phyloP scores from a whole-genome alignment of 2,329 filamentous ascomycete genomes.

The Colletotrichum higginsianum region DNA sequence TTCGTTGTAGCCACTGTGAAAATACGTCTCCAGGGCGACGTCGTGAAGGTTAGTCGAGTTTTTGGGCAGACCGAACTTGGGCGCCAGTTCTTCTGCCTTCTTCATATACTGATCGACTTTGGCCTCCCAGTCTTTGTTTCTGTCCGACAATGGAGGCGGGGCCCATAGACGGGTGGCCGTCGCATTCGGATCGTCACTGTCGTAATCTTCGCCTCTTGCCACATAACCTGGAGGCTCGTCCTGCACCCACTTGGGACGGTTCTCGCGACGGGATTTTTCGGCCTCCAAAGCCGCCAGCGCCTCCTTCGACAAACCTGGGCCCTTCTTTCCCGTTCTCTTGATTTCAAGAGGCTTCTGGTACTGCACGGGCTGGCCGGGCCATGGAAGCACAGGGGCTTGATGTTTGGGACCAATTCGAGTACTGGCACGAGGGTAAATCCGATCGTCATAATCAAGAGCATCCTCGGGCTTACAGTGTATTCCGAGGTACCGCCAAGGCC shows the following conservation, averaged over 20 bases:
- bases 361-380: slow-evolving; percentile 90
- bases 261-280: slow-evolving; percentile 84
- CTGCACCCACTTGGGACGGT: slow-evolving; percentile 92
- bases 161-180: slow-evolving; percentile 86
- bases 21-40: slow-evolving; percentile 83
- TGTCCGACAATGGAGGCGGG: slow-evolving; percentile 72
- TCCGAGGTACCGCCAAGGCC: slow-evolving; percentile 96
- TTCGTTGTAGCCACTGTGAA: slow-evolving; percentile 78
- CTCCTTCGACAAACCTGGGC: slow-evolving; percentile 84
- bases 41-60: slow-evolving; percentile 90
- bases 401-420: slow-evolving; percentile 92
- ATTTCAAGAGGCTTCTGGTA: slow-evolving; percentile 90
- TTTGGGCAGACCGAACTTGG: slow-evolving; percentile 78
- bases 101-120: slow-evolving; percentile 80
- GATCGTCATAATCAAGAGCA: slow-evolving; percentile 95
- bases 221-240: slow-evolving; percentile 92
- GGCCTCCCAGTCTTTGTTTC: slow-evolving; percentile 74
- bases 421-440: slow-evolving; percentile 95
- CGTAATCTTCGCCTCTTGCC: slow-evolving; percentile 83
- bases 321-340: slow-evolving; percentile 86
- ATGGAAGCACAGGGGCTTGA: slow-evolving; percentile 87
- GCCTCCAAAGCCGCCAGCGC: slow-evolving; percentile 83
- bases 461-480: slow-evolving; percentile 97
- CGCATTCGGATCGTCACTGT: slow-evolving; percentile 79
- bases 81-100: slow-evolving; percentile 75